phyloP scores from a whole-genome alignment of 805 yeast species.

The Sugiyamaella marilandica region DNA sequence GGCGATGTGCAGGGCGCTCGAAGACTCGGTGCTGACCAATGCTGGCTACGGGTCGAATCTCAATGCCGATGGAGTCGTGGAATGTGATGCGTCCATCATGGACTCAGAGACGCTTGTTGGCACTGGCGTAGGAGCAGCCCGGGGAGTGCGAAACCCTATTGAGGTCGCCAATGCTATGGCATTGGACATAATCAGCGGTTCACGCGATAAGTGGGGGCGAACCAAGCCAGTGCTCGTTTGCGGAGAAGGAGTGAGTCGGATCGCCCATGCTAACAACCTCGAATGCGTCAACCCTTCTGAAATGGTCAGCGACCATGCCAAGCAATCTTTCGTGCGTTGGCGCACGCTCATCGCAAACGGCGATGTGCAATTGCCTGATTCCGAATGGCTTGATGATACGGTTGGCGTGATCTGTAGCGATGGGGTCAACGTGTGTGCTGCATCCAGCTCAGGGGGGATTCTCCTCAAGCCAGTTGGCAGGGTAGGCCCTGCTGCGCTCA shows the following conservation, averaged over 20 bases:
- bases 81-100: conserved; percentile 40
- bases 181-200: conserved; percentile 6
- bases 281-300: conserved; percentile 3
- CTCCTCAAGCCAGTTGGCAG: conserved; percentile 36
- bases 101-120: conserved; percentile 15
- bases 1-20: conserved; percentile 30
- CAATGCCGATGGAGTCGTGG: conserved; percentile 31
- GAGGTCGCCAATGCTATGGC: conserved; percentile 24
- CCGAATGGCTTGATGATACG: conserved; percentile 31
- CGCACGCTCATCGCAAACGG: neutral
- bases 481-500: conserved; percentile 40
- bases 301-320: neutral
- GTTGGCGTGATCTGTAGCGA: conserved; percentile 37
- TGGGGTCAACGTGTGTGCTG: conserved; percentile 27
- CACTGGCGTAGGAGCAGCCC: conserved; percentile 33
- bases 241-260: conserved; percentile 33
- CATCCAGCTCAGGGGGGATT: conserved; percentile 40
- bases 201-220: conserved; percentile 13
- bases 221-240: conserved; percentile 29
- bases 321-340: neutral
- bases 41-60: conserved; percentile 40
- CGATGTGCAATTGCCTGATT: neutral
- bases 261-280: conserved; percentile 22
- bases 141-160: conserved; percentile 30
- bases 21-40: conserved; percentile 34